These are phyloP conservation scores for Aureobasidium melanogenum DNA, from an alignment of 2,329 filamentous ascomycete species.

Conservation along the genomic window DNA sequence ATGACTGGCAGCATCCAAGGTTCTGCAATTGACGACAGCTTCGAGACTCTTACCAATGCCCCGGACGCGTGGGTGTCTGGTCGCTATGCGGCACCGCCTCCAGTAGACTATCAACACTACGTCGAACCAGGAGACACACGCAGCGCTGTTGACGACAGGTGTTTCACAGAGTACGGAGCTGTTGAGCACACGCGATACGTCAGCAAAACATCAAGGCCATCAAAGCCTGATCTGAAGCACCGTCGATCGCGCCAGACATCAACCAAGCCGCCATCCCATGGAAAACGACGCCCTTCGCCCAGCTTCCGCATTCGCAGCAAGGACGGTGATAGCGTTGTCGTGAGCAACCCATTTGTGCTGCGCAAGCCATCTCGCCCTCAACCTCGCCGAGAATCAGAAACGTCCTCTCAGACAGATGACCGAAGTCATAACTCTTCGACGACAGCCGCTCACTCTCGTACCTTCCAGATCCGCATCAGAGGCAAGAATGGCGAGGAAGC, in stretches of 20 bases:
- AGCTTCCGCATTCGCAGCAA: constrained; percentile 13
- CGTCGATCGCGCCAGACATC: not conserved
- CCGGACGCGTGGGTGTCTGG: not conserved
- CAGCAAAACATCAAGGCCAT: not conserved
- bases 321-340: constrained; percentile 16
- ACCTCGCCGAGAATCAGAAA: not conserved
- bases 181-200: not conserved
- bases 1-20: constrained; percentile 6
- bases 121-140: constrained; percentile 8
- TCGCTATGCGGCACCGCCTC: not conserved
- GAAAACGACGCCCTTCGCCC: constrained; percentile 4
- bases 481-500: constrained; percentile 19
- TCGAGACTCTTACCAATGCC: constrained; percentile 3
- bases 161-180: not conserved
- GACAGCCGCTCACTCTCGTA: not conserved
- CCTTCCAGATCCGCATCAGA: constrained; percentile 13
- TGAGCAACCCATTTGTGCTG: constrained; percentile 12
- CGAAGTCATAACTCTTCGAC: not conserved
- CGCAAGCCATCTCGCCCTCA: constrained; percentile 1
- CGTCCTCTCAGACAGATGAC: not conserved
- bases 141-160: constrained; percentile 9
- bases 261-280: not conserved
- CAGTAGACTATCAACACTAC: constrained; percentile 1
- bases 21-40: constrained; percentile 10
- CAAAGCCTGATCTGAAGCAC: not conserved